Evolutionary conservation across 225 moss, liverwort and hornwort species (phyloP).

Genomic region (Pseudisothecium myosuroides): DNA sequence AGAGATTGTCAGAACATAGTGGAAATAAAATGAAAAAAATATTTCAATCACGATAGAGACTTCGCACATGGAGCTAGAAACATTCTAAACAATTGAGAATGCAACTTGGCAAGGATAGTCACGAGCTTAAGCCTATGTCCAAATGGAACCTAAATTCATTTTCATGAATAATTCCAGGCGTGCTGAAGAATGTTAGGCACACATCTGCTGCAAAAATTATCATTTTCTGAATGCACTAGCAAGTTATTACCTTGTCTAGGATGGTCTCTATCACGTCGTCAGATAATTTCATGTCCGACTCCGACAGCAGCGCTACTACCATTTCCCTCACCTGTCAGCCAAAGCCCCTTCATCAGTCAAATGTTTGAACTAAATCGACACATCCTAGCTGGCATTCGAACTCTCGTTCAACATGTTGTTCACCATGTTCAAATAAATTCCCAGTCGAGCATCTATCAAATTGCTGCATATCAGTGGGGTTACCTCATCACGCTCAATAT

Average conservation of each 20-base stretch:
- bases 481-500: conserved; percentile 93
- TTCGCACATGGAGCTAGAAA: neutral
- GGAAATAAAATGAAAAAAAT: neutral
- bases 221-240: neutral
- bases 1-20: neutral
- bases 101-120: neutral
- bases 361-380: neutral
- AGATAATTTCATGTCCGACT: conserved; percentile 76
- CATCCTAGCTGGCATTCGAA: no score
- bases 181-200: neutral
- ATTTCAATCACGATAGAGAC: neutral
- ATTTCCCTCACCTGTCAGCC: conserved; percentile 70
- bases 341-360: neutral
- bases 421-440: neutral
- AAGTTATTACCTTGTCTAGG: conserved; percentile 54
- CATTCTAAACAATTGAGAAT: neutral
- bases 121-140: neutral
- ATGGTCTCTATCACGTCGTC: conserved; percentile 81
- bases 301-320: conserved; percentile 68
- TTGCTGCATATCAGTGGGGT: neutral
- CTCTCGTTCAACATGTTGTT: neutral
- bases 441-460: neutral
- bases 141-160: neutral
- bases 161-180: neutral
- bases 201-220: neutral